Evolutionary conservation across 495 filamentous ascomycete genomes (phyloP), one percentile per base, ranked within the genome.

Genomic region (Neurospora sublineolata): DNA sequence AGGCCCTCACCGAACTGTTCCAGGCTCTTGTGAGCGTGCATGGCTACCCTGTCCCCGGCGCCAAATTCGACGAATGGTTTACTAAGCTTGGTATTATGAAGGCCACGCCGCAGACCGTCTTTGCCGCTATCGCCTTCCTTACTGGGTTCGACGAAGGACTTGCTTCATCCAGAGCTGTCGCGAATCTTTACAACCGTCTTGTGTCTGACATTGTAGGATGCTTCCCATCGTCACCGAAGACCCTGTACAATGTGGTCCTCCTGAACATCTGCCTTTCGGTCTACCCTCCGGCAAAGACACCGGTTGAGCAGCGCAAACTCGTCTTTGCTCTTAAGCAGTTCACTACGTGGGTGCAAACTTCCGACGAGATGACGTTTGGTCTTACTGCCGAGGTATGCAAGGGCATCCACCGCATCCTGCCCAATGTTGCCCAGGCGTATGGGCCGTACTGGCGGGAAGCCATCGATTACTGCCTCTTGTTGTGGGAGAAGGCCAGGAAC

Each of bases 301-400:
- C 83, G 7, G 84, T 97, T 67, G 91, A 93, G 18, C 91, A 91
- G 37, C 93, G 94, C 76, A 86, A 94, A 40, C 75, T 93, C 40
- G 89, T 97, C 3, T 93, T 97, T 76, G 89, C 94, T 33, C 86
- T 94, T 38, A 92, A 93, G 78, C 89, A 94, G 74, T 80, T 97
- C 8, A 83, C 90, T 10, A 84, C 87, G 20, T 94, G 91, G 87
- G 79, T 92, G 2, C 83, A 90, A 39, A 78, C 78, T 9, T 85
- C 86, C 0, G 83, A 85, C n/a, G 76, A 83, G 2, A 73, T 86
- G 20, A 77, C 79, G 33, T 76, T 82, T 11, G 84, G 85, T 40
- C 86, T 93, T 16, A 82, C 84, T 39, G 79, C 88, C 7, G 90
- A 93, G 78, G 79, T 81, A 2, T 88, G 90, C 71, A 89, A 89